Evolutionary conservation across 1,139 yeast genomes (phyloP), one percentile per base, ranked within the genome.

Genomic region (Wickerhamiella pararugosa): DNA sequence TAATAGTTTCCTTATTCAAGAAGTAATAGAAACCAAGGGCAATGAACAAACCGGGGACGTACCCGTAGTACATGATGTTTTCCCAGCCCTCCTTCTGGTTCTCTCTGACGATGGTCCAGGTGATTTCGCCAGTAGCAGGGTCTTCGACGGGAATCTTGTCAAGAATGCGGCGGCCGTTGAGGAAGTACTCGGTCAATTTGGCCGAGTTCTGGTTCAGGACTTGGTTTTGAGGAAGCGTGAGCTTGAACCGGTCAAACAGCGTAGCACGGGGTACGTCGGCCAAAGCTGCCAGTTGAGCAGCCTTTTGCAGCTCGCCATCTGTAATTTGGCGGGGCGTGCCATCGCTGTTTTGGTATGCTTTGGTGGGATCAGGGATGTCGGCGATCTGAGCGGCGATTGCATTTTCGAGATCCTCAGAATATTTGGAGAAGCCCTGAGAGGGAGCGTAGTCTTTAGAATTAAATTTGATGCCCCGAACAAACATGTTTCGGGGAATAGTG

Each of bases 61-160:
- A 74, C 51, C 77, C 71, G 59, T 72, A 79, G 63, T 79, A 80
- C 47, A 83, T 67, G 45, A 70, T 70, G 51, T 69, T 67, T 58
- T 83, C 94, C 94, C 94, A 82, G 40, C 93, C 93, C 65, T 82
- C 94, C 59, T 76, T 76, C 54, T 74, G 76, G 46, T 79, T 73
- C 56, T 76, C 86, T 51, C 93, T 71, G 39, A 83, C 76, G 48
- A 82, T 66, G 55, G 76, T 74, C 93, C 93, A 82, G 55, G 76
- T 75, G 54, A 81, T 73, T 55, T 76, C 80, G 32, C 94, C 94
- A 11, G 84, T 77, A 34, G 73, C 65, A 39, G 79, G 76, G 60
- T 80, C 92, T 61, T 78, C 81, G 57, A 75, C 81, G 42, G 94
- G 94, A 48, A 82, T 75, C 64, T 82, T 82, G 61, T 82, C 94